Evolutionary conservation across 2,329 filamentous ascomycete genomes (phyloP).

Genomic region (Calonectria pauciramosa): DNA sequence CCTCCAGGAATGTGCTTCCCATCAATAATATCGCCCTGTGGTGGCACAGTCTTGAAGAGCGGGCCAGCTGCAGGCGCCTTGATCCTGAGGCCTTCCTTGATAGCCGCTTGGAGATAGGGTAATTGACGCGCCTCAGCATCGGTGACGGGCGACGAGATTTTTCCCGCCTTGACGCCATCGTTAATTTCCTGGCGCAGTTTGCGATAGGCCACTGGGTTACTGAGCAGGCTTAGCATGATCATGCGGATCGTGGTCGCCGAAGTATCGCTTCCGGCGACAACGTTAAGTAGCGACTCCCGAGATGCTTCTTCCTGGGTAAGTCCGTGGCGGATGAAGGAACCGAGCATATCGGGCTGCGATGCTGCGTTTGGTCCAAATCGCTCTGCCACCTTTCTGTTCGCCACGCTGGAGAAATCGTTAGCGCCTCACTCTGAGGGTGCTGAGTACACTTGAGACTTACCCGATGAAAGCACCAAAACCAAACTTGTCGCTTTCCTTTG

Average conservation of each 20-base stretch:
- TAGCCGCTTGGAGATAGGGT: not conserved
- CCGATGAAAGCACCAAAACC: not conserved
- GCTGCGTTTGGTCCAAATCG: not conserved
- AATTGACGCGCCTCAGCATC: not conserved
- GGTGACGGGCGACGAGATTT: not conserved
- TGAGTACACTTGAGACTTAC: not conserved
- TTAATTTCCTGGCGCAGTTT: not conserved
- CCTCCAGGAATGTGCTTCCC: not conserved
- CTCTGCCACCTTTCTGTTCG: not conserved
- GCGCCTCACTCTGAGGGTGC: not conserved
- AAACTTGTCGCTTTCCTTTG: slow-evolving; percentile 5
- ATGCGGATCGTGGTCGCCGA: not conserved
- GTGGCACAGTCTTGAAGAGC: not conserved
- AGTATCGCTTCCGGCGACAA: slow-evolving; percentile 1
- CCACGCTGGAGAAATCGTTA: not conserved
- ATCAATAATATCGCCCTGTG: not conserved
- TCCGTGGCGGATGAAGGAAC: not conserved
- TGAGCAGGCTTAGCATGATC: not conserved
- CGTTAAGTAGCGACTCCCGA: not conserved
- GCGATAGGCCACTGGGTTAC: not conserved
- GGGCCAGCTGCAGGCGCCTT: not conserved
- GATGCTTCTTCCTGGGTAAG: not conserved
- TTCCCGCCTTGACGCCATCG: not conserved
- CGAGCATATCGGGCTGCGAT: not conserved
- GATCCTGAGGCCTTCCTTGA: not conserved